Evolutionary conservation across 495 filamentous ascomycete genomes (phyloP), one percentile per base, ranked within the genome.

Genomic region (Neurospora sp.): DNA sequence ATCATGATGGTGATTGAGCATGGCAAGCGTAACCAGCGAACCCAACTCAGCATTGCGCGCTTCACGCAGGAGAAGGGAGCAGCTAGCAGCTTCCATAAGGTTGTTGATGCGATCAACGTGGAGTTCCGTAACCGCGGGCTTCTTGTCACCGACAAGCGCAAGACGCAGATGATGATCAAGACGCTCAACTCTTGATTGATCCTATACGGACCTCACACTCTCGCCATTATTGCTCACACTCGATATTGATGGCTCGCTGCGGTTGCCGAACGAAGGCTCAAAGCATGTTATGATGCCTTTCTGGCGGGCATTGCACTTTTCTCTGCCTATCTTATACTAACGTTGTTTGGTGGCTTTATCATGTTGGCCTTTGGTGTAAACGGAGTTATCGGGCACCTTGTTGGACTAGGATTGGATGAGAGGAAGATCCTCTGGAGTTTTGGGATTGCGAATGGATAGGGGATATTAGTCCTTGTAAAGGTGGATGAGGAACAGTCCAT

Each of bases 51-150:
- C 80, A 87, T 97, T 59, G 92, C 91, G 35, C 89, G 92, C 18
- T 92, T 98, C 82, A 93, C 91, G 39, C 95, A 97, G 77, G 92
- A 94, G 77, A 88, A 89, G 65, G 96, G 96, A 20, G 93, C 94
- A 0, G 94, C 92, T 2, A 91, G 89, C 70, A 94, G 91, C 39
- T 96, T 99, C 82, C 85, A 92, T 76, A 89, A 89, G 75, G 91
- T 97, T 8, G 86, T 97, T n/a, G 91, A 93, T 40, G 88, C 89
- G 4, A 84, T 98, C 59, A 83, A 88, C 68, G 82, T 83, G 6
- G 84, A 91, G 9, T 88, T 94, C 75, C 80, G 80, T 74, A 80
- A 80, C 44, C 85, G 88, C 16, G 86, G 85, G 3, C 80, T 95
- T 69, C 82, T 96, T 27, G 86, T 96, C n/a, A 84, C 87, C 48